Evolutionary conservation across 2,329 filamentous ascomycete genomes (phyloP), one percentile per base, ranked within the genome.

Genomic region (Trichocomaceae sp.): DNA sequence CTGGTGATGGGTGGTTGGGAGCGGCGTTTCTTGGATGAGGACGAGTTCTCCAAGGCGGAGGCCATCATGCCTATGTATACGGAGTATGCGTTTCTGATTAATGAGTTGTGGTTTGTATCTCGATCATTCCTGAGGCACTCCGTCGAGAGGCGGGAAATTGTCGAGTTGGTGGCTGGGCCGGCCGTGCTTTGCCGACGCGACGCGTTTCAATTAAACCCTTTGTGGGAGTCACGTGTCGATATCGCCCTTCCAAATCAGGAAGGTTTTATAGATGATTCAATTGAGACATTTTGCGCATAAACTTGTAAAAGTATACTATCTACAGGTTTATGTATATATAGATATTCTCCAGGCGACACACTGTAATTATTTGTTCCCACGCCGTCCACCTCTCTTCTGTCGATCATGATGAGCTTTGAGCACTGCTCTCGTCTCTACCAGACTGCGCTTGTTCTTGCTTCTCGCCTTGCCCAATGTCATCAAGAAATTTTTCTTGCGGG

Each of bases 391-490:
- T 58, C 84, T 84, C 77, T 95, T 95, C 68, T 84, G 84, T 69
- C 91, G 81, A 55, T 91, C 85, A 26, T 92, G 80, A 72, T 97
- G 92, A 2, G 84, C 87, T 69, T 83, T 86, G 61, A 97, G 73
- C 35, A 90, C 83, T 75, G 86, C 90, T 66, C 83, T 83, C 60
- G 90, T 90, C 74, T 96, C 86, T 12, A 88, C 83, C 72, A 99
- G 76, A 81, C 90, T 96, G 66, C 91, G 82, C 85, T 96, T 96
- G 67, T 93, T 87, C 80, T 97, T 99, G 62, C 81, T 83, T 79
- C 93, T 95, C 10, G 93, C 93, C 79, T 99, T 97, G 57, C 92
- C 89, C 57, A 99, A 75, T 39, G 92, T 97, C 93, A 99, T 99
- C 65, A 99, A 70, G 75, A 99, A 95, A 73, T 99, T 99, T 87